These are phyloP conservation scores for Globisporangium splendens DNA, from an alignment of 352 stramenopile genomes.

Conservation along the genomic window DNA sequence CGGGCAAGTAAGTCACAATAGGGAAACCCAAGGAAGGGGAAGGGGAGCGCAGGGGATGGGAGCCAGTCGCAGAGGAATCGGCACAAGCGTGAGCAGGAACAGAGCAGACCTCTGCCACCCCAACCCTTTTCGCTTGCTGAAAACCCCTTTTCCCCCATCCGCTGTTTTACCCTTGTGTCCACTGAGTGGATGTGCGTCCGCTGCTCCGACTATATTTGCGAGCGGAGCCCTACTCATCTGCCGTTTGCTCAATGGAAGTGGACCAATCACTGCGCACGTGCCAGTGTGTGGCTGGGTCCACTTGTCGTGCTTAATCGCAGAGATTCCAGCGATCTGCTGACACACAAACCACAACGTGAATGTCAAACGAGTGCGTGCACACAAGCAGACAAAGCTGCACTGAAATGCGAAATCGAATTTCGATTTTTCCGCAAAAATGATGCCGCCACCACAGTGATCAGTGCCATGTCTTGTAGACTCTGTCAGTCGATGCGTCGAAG, in stretches of 20 bases:
- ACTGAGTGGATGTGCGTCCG: not conserved
- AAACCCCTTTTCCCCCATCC: not conserved
- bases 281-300: too few relatives aligned
- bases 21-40: not conserved
- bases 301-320: too few relatives aligned
- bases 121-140: not conserved
- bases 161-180: not conserved
- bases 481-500: too few relatives aligned
- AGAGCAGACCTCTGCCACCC: not conserved
- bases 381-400: too few relatives aligned
- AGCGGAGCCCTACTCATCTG: not conserved
- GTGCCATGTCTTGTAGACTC: too few relatives aligned
- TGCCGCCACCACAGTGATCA: too few relatives aligned
- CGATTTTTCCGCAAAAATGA: too few relatives aligned
- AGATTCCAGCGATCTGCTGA: too few relatives aligned
- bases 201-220: not conserved
- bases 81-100: not conserved
- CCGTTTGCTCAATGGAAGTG: not conserved
- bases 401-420: too few relatives aligned
- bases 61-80: not conserved
- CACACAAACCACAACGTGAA: too few relatives aligned
- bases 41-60: not conserved
- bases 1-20: too few relatives aligned
- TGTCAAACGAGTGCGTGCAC: too few relatives aligned
- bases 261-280: not conserved